phyloP scores from a whole-genome alignment of 768 basidiomycete genomes.

The Collybia sordida region DNA sequence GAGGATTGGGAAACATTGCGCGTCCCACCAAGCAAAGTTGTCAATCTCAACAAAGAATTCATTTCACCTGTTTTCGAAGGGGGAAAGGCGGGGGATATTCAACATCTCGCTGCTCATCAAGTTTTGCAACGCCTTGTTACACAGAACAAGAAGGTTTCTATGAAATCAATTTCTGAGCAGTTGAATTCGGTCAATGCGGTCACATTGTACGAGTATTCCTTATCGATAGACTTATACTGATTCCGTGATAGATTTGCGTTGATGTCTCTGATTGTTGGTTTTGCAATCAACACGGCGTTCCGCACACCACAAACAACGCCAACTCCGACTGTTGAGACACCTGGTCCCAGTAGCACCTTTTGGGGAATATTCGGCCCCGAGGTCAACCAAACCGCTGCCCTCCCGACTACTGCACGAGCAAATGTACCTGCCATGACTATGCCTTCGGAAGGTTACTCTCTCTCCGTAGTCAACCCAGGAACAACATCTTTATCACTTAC shows the following conservation, averaged over 20 bases:
- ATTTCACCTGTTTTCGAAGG: slow-evolving; percentile 45
- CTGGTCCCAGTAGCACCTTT: slow-evolving; percentile 21
- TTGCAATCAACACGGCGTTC: slow-evolving; percentile 52
- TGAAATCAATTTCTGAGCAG: slow-evolving; percentile 38
- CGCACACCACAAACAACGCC: slow-evolving; percentile 29
- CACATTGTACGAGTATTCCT: slow-evolving; percentile 55
- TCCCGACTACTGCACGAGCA: slow-evolving; percentile 24
- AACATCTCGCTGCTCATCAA: slow-evolving; percentile 40
- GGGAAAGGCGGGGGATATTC: slow-evolving; percentile 41
- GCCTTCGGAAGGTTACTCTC: slow-evolving; percentile 47
- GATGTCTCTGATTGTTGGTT: slow-evolving; percentile 66
- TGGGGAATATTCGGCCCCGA: slow-evolving; percentile 43
- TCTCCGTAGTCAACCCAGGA: slow-evolving; percentile 51
- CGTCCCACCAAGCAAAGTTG: slow-evolving; percentile 39
- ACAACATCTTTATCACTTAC: slow-evolving; percentile 41
- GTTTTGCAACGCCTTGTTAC: slow-evolving; percentile 46
- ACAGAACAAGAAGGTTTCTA: slow-evolving; percentile 32
- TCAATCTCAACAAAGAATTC: slow-evolving; percentile 32
- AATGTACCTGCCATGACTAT: slow-evolving; percentile 35
- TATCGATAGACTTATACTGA: slow-evolving; percentile 4
- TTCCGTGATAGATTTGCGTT: slow-evolving; percentile 55
- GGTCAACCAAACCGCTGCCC: slow-evolving; percentile 36
- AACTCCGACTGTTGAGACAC: slow-evolving; percentile 29
- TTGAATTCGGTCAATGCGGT: slow-evolving; percentile 56
- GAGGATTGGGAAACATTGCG: slow-evolving; percentile 43